These are phyloP conservation scores for Plasmodium malariae DNA, from an alignment of 169 alveolate genomes.

Conservation along the genomic window DNA sequence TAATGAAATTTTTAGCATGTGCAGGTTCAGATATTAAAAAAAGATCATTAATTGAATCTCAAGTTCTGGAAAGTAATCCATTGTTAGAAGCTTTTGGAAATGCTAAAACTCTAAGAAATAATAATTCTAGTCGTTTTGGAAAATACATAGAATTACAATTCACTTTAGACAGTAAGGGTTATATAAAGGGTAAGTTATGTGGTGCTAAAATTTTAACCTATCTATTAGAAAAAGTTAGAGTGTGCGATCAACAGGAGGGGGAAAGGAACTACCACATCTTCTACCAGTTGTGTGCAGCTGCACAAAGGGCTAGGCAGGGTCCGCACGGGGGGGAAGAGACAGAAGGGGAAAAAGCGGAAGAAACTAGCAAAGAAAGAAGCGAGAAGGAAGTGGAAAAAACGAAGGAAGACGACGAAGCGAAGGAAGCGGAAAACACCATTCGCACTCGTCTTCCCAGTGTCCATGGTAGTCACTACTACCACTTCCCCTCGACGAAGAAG, in stretches of 20 bases:
- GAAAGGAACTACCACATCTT: constrained; percentile 98
- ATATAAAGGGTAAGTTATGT: constrained; percentile 88
- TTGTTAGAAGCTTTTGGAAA: constrained; percentile 99
- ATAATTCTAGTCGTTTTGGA: constrained; percentile 98
- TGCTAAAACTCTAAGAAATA: constrained; percentile 97
- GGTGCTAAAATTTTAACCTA: constrained; percentile 98
- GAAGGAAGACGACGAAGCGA: background rate
- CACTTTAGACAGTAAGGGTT: constrained; percentile 28
- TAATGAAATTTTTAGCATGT: constrained; percentile 95
- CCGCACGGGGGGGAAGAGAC: too few species aligned
- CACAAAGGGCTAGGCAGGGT: constrained; percentile 48
- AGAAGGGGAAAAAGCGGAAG: background rate
- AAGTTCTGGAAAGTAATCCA: constrained; percentile 98
- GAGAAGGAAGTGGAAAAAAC: background rate
- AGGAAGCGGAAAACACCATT: constrained; percentile 36
- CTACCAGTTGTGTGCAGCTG: constrained; percentile 95
- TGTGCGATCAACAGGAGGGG: constrained; percentile 93
- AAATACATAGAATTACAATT: constrained; percentile 98
- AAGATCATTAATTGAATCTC: constrained; percentile 86
- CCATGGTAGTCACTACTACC: too few species aligned
- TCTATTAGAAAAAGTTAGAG: constrained; percentile 97
- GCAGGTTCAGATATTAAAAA: constrained; percentile 87
- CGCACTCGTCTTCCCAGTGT: too few species aligned
- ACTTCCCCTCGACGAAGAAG: constrained; percentile 61
- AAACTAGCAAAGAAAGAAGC: background rate